Percentiles rank a stretch among this genome's conserved stretches.
phyloP scores from a whole-genome alignment of 2,329 filamentous ascomycete species.

The Meredithiella fracta region DNA sequence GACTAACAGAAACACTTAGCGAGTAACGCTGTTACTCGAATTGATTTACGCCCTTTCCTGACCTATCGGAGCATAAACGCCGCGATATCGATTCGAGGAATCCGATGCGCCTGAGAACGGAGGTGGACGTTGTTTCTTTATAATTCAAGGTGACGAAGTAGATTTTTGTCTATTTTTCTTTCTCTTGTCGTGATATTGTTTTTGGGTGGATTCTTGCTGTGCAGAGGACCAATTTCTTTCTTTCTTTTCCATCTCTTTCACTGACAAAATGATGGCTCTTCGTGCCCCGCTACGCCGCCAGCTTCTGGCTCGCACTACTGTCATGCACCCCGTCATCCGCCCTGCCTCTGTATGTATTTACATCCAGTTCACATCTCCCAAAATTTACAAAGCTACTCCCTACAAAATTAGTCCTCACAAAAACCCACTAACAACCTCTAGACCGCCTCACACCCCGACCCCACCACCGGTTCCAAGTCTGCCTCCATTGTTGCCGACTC shows the following conservation, averaged over 20 bases:
- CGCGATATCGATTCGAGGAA: not conserved
- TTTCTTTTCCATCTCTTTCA: not conserved
- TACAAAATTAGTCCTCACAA: not conserved
- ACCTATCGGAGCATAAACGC: constrained; percentile 12
- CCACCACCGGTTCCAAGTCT: constrained; percentile 55
- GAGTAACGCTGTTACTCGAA: not conserved
- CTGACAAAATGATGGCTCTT: constrained; percentile 26
- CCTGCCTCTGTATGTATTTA: constrained; percentile 21
- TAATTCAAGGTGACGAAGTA: not conserved
- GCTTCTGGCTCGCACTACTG: constrained; percentile 20
- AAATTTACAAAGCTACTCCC: not conserved
- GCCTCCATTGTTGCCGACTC: constrained; percentile 58
- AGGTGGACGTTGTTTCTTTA: not conserved
- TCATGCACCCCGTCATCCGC: constrained; percentile 21
- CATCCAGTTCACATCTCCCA: not conserved
- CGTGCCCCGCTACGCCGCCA: constrained; percentile 25
- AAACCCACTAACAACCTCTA: not conserved
- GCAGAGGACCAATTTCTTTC: not conserved
- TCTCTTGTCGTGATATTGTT: not conserved
- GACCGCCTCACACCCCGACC: constrained; percentile 50
- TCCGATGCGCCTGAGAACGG: too few relatives aligned
- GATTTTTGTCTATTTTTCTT: not conserved
- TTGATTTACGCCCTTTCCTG: not conserved
- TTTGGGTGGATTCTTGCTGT: not conserved
- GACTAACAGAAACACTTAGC: constrained; percentile 10